Evolutionary conservation across 192 early-diverging fungal genomes (phyloP).

Genomic region (Chytriomyces sp.): DNA sequence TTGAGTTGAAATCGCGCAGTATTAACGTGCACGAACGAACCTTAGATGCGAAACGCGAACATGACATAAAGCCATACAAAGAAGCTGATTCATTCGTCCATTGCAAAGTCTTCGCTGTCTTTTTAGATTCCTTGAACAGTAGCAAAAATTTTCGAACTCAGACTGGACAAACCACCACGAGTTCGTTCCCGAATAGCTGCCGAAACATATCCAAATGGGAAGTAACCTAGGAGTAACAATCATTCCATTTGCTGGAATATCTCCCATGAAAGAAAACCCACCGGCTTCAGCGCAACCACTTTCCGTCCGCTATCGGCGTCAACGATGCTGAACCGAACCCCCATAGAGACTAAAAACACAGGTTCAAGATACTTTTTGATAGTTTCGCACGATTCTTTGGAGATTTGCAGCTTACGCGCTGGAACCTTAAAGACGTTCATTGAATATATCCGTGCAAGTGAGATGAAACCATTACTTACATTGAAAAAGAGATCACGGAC

Average conservation of each 20-base stretch:
- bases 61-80: constrained; percentile 47
- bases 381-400: constrained; percentile 44
- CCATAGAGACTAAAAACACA: constrained; percentile 42
- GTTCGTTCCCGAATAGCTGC: too few relatives aligned
- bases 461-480: constrained; percentile 37
- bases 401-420: constrained; percentile 1
- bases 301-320: constrained; percentile 34
- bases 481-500: constrained; percentile 71
- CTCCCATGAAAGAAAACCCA: not conserved
- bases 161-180: too few relatives aligned
- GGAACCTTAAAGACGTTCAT: not conserved
- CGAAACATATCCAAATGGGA: not conserved
- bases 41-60: constrained; percentile 38
- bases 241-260: not conserved
- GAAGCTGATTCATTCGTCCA: not conserved
- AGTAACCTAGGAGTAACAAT: not conserved
- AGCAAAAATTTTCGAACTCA: too few relatives aligned
- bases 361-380: constrained; percentile 56
- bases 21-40: constrained; percentile 10
- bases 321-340: constrained; percentile 43
- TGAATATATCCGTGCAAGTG: not conserved
- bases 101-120: not conserved
- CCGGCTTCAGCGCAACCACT: constrained; percentile 5
- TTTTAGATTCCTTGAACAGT: too few relatives aligned
- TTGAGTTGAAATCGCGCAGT: not conserved